Percentiles rank a stretch among this genome's conserved stretches.
Conservation (phyloP, 768 basidiomycete genomes). For the Dentipellis sp. region DNA sequence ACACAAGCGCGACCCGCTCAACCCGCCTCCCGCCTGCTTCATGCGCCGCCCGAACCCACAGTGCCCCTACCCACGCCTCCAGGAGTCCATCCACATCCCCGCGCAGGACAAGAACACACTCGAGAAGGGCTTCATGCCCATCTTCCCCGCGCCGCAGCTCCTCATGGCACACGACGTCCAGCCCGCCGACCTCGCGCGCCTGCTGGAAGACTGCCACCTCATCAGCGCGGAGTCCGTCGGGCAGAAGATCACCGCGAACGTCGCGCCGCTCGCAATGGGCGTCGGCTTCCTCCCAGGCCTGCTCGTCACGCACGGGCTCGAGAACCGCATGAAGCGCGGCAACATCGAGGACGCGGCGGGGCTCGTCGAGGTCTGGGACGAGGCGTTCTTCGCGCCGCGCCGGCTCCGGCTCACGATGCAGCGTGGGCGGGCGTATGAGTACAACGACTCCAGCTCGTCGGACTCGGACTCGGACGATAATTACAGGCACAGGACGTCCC, state of each 20-base stretch:
- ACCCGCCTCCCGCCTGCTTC: not conserved
- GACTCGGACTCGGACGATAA: not conserved
- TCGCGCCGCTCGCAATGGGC: conserved; percentile 4
- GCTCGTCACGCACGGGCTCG: not conserved
- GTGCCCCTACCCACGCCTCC: not conserved
- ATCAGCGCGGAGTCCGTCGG: conserved; percentile 1
- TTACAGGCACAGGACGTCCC: not conserved
- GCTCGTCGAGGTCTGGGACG: not conserved
- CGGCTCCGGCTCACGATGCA: not conserved
- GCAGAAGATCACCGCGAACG: conserved; percentile 6
- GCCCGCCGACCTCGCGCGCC: not conserved
- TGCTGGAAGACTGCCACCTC: not conserved
- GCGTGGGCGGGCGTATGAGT: not conserved
- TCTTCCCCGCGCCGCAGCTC: not conserved
- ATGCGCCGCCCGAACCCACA: not conserved
- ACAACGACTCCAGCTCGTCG: not conserved
- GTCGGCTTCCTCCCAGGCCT: conserved; percentile 7
- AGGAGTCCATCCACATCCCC: not conserved
- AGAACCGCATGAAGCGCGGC: not conserved
- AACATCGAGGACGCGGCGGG: not conserved
- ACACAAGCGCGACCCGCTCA: not conserved
- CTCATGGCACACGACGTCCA: not conserved
- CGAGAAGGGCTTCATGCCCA: not conserved
- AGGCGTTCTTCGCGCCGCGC: not conserved
- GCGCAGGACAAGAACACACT: not conserved